phyloP scores from a whole-genome alignment of 148 eudicot species.

The Fallopia convolvulus region DNA sequence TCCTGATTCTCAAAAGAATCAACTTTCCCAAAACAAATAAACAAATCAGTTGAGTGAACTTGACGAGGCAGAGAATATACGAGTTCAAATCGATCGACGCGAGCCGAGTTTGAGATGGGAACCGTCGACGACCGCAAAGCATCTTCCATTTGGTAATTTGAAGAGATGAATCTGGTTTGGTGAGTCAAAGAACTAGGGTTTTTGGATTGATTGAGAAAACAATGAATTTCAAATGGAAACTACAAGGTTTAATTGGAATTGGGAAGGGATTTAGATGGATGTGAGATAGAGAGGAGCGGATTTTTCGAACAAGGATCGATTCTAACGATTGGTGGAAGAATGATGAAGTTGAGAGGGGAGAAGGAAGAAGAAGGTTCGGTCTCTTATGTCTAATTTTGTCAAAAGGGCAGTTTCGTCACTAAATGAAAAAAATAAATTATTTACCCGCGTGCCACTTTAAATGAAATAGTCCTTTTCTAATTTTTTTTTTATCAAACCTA shows the following conservation, averaged over 20 bases:
- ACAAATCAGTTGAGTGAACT: conserved; percentile 27
- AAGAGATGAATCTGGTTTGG: conserved; percentile 14
- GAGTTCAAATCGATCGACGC: conserved; percentile 46
- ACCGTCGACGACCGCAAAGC: conserved; percentile 35
- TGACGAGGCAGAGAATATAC: conserved; percentile 60
- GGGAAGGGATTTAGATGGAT: conserved; percentile 33
- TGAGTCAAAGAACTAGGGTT: conserved; percentile 15
- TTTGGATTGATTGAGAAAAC: conserved; percentile 20
- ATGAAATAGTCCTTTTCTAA: too few species aligned
- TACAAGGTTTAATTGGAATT: conserved; percentile 15
- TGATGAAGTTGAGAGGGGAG: too few species aligned
- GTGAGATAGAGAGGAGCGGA: conserved; percentile 31
- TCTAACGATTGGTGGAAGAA: neutral
- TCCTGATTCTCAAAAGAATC: too few species aligned
- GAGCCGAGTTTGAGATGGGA: conserved; percentile 42
- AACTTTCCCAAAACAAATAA: too few species aligned
- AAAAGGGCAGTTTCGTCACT: too few species aligned
- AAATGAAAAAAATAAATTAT: too few species aligned
- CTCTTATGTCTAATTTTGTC: too few species aligned
- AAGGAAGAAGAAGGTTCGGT: too few species aligned
- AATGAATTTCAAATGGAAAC: conserved; percentile 9
- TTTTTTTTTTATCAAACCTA: too few species aligned
- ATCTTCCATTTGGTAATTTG: conserved; percentile 45
- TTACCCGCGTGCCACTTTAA: too few species aligned
- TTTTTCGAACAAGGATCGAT: conserved; percentile 46